Evolutionary conservation across 768 basidiomycete species (phyloP).

Genomic region (Amyloporia xantha): DNA sequence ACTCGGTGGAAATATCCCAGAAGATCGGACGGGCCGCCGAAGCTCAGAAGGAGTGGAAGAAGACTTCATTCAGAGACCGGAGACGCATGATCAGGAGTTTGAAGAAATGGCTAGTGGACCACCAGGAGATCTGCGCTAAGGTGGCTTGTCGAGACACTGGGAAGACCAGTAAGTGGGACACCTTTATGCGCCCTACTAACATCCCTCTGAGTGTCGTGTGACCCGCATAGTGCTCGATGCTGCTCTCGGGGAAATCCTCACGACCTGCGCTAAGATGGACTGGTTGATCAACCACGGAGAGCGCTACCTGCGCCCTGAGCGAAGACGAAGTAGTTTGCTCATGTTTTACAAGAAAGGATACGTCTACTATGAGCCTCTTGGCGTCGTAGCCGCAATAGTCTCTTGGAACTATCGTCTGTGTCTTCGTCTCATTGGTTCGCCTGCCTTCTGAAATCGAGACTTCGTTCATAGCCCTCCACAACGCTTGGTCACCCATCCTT

Average conservation of each 20-base stretch:
- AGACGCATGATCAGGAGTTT: conserved; percentile 80
- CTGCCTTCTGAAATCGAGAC: conserved; percentile 2
- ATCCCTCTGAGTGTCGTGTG: conserved; percentile 3
- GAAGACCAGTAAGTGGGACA: conserved; percentile 84
- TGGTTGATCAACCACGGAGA: conserved; percentile 89
- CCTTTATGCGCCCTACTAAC: not conserved
- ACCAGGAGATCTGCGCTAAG: conserved; percentile 79
- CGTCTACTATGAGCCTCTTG: conserved; percentile 85
- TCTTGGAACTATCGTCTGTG: conserved; percentile 90
- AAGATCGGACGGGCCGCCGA: conserved; percentile 61
- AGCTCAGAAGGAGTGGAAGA: conserved; percentile 70
- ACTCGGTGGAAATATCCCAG: conserved; percentile 57
- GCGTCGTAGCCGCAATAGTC: conserved; percentile 88
- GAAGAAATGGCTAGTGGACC: conserved; percentile 88
- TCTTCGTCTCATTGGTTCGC: not conserved
- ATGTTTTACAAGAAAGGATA: conserved; percentile 71
- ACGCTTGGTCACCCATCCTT: conserved; percentile 89
- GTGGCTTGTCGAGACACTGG: conserved; percentile 93
- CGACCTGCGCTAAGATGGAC: conserved; percentile 92
- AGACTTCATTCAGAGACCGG: conserved; percentile 72
- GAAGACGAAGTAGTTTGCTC: conserved; percentile 58
- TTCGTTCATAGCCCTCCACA: conserved; percentile 67
- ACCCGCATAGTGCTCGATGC: conserved; percentile 74
- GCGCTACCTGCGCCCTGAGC: conserved; percentile 63
- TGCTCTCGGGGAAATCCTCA: conserved; percentile 88